These are phyloP conservation scores for Aureobasidium sp. DNA, from an alignment of 2,329 filamentous ascomycete species.

Conservation along the genomic window DNA sequence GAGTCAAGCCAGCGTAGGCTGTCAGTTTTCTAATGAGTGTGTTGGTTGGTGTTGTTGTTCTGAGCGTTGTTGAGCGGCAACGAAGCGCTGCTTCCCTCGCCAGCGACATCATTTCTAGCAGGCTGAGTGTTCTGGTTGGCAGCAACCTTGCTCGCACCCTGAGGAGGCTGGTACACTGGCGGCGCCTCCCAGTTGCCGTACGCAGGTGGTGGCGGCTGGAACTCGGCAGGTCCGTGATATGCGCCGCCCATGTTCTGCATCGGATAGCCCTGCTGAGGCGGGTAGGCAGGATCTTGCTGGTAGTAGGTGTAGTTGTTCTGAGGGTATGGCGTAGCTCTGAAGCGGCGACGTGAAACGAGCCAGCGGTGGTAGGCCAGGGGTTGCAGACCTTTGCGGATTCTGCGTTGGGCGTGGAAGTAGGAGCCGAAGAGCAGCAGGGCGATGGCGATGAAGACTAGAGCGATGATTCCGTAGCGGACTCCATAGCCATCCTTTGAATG, in stretches of 20 bases:
- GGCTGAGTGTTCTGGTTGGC: conserved; percentile 27
- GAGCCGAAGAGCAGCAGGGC: conserved; percentile 59
- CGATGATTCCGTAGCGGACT: conserved; percentile 66
- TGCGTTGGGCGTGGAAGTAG: conserved; percentile 61
- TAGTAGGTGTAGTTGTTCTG: conserved; percentile 18
- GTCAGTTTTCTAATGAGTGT: background rate
- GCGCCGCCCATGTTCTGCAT: conserved; percentile 17
- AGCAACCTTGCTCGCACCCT: conserved; percentile 29
- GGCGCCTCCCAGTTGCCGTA: conserved; percentile 27
- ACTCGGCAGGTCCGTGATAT: conserved; percentile 15
- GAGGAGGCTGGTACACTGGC: conserved; percentile 30
- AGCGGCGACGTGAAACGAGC: conserved; percentile 24
- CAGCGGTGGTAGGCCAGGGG: conserved; percentile 63
- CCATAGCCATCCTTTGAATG: conserved; percentile 53
- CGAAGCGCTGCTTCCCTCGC: conserved; percentile 5
- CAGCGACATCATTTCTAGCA: background rate
- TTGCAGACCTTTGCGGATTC: conserved; percentile 58
- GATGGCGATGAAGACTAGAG: conserved; percentile 52
- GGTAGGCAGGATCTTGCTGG: conserved; percentile 19
- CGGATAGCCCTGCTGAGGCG: conserved; percentile 20
- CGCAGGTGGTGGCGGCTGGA: conserved; percentile 28
- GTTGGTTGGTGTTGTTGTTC: background rate
- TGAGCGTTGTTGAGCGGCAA: background rate
- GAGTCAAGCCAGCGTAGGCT: background rate
- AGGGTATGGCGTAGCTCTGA: conserved; percentile 9